Base-by-base conservation (phyloP, 2,329 filamentous ascomycete species). In the Alternaria ethzedia region DNA sequence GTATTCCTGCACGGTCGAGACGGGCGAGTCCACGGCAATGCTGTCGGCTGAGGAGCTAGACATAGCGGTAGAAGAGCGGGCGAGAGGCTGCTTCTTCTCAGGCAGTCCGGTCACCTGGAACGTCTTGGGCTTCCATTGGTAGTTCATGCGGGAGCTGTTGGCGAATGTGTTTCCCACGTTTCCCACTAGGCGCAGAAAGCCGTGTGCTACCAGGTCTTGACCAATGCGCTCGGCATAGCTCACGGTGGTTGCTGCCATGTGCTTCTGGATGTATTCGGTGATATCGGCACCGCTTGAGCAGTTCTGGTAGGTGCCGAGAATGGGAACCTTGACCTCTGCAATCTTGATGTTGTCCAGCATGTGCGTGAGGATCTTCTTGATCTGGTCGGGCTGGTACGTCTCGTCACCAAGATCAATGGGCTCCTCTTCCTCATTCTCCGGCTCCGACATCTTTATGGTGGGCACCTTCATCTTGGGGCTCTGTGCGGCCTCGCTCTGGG, bases 101-200 rank as follows among this genome's bases (percentile, higher is more conserved):
- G 93, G 94, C 57, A 97, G 85, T 21, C 94, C 95, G 25, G 93
- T 90, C 60, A 96, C 80, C 76, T 96, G 90, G 83, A 98, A 99
- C 6, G 92, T 91, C 82, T 93, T 96, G 8, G 94, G 89, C 58
- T 93, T 91, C 96, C 96, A 99, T 80, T 99, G 96, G 80, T 99
- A 99, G 78, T 92, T 95, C 89, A 98, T 91, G 81, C 91, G 93
- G 68, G 94, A 97, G 85, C 94, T 98, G 82, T 99, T 99, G 72
- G 95, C 94, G 78, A 99, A 99, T 1, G 91, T 93, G 82, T 88
- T 98, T 64, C 96, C 96, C 57, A 99, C 94, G 74, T 96, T 97
- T 68, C 96, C 96, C 65, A 99, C 89, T 57, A 99, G 85, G 55
- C 96, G 90, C 75, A 99, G 84, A 77, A 97, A 95, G 41, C 96